phyloP scores from a whole-genome alignment of 371 early-diverging fungal species.

The Apophysomyces elegans region DNA sequence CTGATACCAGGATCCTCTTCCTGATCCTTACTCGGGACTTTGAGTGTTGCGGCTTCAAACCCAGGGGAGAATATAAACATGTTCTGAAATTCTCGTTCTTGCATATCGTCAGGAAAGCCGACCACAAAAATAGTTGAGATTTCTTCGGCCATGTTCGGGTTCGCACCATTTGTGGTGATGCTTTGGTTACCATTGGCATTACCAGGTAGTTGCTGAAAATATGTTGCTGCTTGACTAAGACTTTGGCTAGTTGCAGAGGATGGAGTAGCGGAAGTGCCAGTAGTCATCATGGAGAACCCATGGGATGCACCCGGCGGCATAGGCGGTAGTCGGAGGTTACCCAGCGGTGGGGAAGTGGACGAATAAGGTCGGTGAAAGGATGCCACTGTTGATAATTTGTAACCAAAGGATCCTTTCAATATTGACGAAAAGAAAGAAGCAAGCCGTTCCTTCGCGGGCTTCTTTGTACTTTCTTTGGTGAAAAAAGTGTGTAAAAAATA shows the following conservation, averaged over 20 bases:
- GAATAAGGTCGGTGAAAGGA: conserved; percentile 13
- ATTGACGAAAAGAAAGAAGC: background rate
- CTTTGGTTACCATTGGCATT: background rate
- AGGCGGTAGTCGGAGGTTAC: conserved; percentile 14
- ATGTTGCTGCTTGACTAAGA: background rate
- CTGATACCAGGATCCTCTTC: conserved; percentile 45
- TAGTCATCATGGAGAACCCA: conserved; percentile 19
- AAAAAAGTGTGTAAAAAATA: background rate
- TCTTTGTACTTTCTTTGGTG: background rate
- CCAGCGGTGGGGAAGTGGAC: conserved; percentile 10
- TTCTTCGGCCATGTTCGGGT: conserved; percentile 40
- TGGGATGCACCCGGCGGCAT: conserved; percentile 11
- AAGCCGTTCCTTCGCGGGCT: background rate
- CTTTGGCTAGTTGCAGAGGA: background rate
- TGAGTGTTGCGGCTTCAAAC: conserved; percentile 93
- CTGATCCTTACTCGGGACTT: conserved; percentile 68
- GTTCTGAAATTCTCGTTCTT: conserved; percentile 94
- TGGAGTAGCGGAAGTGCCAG: conserved; percentile 7
- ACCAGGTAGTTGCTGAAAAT: background rate
- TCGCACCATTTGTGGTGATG: background rate
- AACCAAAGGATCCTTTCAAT: background rate
- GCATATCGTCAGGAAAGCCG: conserved; percentile 95
- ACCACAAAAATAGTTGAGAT: conserved; percentile 95
- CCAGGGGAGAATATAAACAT: conserved; percentile 94
- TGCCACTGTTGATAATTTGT: conserved; percentile 8